Base-by-base conservation (phyloP, 352 stramenopile species). In the Phytophthora europaea region DNA sequence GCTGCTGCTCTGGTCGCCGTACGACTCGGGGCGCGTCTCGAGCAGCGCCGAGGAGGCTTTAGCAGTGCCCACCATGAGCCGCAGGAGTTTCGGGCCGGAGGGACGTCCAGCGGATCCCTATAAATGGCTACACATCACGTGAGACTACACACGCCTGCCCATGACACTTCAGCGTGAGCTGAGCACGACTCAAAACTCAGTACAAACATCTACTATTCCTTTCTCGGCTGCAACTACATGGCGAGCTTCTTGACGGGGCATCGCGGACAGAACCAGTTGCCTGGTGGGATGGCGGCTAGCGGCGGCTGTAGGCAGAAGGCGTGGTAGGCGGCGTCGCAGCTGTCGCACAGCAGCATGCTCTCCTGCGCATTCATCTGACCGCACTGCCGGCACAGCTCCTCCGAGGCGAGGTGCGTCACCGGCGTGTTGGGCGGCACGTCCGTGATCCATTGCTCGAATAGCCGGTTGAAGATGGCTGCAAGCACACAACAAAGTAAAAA, bases 241-340 rank as follows among this genome's bases (percentile, higher is more conserved):
- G 54, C 65, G 52, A 89, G 31, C 26, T 82, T 84, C 72, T 85
- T 79, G 55, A 89, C 28, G 12, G 87, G 88, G 50, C 90, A 97
- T 58, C 75, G 78, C 9, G 79, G 81, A 70, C 90, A 97, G 75
- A 90, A 96, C 90, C 90, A 97, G 63, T 95, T 88, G 23, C 85
- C 87, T 18, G 75, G 45, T 51, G 89, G 90, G 43, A 95, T 94
- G 34, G 75, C 75, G 28, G 72, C 40, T 0, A 95, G 76, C 18
- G 85, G 81, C 45, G 89, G 89, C 26, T 84, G 70, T 6, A 95
- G 82, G 72, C 90, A 97, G 69, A 92, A 94, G 56, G 90, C 81
- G 64, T 97, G 90, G 70, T 94, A 94, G 9, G 88, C 86, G 6
- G 83, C 90, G 67, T 97, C 90, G 58, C 90, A 97, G 61, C 86